Evolutionary conservation across 2,329 filamentous ascomycete species (phyloP).

Genomic region (Clarireedia monteithiana): DNA sequence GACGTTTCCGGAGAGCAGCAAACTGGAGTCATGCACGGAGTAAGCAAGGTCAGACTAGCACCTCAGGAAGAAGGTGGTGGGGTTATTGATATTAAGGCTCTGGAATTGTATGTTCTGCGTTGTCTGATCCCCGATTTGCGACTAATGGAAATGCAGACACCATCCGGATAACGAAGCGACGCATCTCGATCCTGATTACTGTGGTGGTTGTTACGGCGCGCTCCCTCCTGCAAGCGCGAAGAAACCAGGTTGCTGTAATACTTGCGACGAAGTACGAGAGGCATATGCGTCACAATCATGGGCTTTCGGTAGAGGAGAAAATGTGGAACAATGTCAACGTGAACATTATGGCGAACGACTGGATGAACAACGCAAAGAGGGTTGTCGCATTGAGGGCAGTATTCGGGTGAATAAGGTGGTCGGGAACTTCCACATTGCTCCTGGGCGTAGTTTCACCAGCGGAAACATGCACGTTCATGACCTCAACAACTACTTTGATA

Average conservation of each 20-base stretch:
- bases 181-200: conserved; percentile 88
- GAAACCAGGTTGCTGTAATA: conserved; percentile 92
- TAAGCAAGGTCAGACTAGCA: conserved; percentile 80
- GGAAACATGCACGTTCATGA: conserved; percentile 98
- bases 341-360: conserved; percentile 90
- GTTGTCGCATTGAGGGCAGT: conserved; percentile 86
- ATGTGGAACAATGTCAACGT: conserved; percentile 88
- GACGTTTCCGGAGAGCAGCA: conserved; percentile 97
- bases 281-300: conserved; percentile 85
- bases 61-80: conserved; percentile 65
- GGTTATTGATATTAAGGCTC: conserved; percentile 61
- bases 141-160: conserved; percentile 42
- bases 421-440: conserved; percentile 97
- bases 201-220: conserved; percentile 88
- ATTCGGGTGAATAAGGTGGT: conserved; percentile 97
- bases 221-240: conserved; percentile 58
- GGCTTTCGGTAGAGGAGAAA: conserved; percentile 89
- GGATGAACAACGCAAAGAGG: conserved; percentile 81
- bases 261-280: conserved; percentile 92
- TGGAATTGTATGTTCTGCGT: conserved; percentile 49
- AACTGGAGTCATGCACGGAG: conserved; percentile 84
- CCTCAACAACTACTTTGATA: conserved; percentile 87
- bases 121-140: conserved; percentile 13
- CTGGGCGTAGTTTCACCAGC: conserved; percentile 90
- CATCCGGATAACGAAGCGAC: conserved; percentile 54